Base-by-base conservation (phyloP, 2,329 filamentous ascomycete genomes). In the Claviceps spartinae region DNA sequence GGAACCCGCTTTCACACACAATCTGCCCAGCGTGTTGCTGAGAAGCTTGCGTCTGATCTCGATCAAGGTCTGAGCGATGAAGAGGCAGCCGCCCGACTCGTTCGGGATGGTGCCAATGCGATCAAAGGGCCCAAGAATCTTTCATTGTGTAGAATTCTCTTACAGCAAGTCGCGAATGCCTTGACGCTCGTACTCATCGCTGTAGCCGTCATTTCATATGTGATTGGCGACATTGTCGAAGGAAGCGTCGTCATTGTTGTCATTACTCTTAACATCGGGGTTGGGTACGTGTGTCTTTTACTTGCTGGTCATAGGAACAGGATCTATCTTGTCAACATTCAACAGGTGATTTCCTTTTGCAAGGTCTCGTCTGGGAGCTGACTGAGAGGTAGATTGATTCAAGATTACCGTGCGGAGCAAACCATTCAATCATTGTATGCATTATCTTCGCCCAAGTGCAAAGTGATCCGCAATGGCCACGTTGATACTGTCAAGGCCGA, bases 161-260 rank as follows among this genome's bases (percentile, higher is more conserved):
- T 88, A 69, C 84, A 83, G 63, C 84, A 88, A 72, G 77, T 87
- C 60, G 85, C 83, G 58, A 88, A 88, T 71, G 85, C 83, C 70
- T 72, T 88, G 68, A 88, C 84, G 57, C 74, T 85, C 64, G 82
- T 86, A 56, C 80, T 89, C 59, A 73, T 88, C 58, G 80, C 86
- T 61, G 85, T 86, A 61, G 87, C 86, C 80, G 81, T 79, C 54
- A 70, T 81, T 54, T 81, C 78, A 48, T 85, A 83, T 68, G 78
- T 75, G 63, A 85, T 84, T 58, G 62, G 73, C 59, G 82, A 83
- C 63, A 82, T 75, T 61, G 74, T 82, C 63, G 80, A 83, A 69
- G 80, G 74, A 56, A 75, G 74, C 58, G 79, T 83, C 55, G 79
- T 83, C 57, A 71, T 77, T 52, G 78, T 78, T 59, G 80, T 83